phyloP scores from a whole-genome alignment of 169 alveolate species.

The Perkinsus chesapeaki region DNA sequence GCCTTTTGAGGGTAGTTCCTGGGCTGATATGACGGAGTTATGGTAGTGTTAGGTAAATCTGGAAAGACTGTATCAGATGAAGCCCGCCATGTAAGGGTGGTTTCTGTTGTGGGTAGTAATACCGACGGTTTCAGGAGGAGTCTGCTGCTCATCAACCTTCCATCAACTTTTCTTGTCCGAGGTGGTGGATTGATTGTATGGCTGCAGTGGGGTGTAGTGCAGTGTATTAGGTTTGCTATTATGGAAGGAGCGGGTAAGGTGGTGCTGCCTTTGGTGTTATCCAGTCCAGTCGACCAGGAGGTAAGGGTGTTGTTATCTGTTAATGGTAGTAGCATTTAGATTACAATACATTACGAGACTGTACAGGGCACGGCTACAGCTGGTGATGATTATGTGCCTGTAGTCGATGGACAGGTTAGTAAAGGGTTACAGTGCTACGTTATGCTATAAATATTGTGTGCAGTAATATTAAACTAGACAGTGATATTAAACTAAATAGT shows the following conservation, averaged over 20 bases:
- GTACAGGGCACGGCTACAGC: background rate
- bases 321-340: background rate
- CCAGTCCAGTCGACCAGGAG: background rate
- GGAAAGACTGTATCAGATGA: too few relatives aligned
- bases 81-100: background rate
- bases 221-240: background rate
- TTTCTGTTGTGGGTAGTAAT: too few relatives aligned
- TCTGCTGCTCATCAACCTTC: too few relatives aligned
- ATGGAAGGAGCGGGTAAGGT: background rate
- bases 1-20: too few relatives aligned
- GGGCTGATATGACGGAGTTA: too few relatives aligned
- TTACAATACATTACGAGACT: background rate
- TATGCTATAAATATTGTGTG: too few relatives aligned
- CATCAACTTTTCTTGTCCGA: background rate
- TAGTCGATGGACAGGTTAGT: background rate
- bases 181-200: background rate
- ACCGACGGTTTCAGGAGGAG: too few relatives aligned
- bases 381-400: background rate
- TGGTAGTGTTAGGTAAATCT: too few relatives aligned
- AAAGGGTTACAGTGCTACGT: background rate
- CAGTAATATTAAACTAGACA: too few relatives aligned
- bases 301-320: background rate
- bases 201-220: background rate
- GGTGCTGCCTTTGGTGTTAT: background rate
- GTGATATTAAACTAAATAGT: too few relatives aligned